phyloP scores from a whole-genome alignment of 208 protist genomes.

The Leishmania amazonensis region DNA sequence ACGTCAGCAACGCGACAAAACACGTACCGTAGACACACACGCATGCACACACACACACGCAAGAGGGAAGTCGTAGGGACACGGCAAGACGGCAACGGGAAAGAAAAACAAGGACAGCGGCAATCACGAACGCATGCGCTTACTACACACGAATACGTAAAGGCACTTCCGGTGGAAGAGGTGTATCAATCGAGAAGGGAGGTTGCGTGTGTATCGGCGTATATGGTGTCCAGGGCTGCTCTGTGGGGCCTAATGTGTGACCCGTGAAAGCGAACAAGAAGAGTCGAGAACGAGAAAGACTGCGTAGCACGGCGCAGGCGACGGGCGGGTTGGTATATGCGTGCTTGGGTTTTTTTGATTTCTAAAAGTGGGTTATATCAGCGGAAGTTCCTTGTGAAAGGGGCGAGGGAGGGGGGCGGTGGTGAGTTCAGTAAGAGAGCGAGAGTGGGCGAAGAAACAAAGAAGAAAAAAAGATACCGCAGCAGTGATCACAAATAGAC shows the following conservation, averaged over 20 bases:
- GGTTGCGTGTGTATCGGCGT: not conserved
- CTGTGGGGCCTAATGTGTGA: not conserved
- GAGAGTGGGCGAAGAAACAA: not conserved
- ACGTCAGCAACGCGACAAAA: not conserved
- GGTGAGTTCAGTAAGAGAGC: not conserved
- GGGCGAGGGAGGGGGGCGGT: not conserved
- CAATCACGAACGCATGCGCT: not conserved
- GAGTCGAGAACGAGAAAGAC: not conserved
- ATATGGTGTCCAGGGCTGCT: not conserved
- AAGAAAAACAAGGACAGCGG: not conserved
- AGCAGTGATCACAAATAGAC: conserved; percentile 8
- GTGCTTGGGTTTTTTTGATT: not conserved
- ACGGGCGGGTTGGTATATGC: not conserved
- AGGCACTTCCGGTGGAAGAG: not conserved
- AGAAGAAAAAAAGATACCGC: not conserved
- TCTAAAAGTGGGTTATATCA: not conserved
- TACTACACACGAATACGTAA: not conserved
- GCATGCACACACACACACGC: not conserved
- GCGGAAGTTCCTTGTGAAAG: not conserved
- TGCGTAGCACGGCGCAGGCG: not conserved
- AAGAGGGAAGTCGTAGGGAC: not conserved
- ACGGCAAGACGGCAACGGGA: not conserved
- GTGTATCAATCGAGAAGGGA: not conserved
- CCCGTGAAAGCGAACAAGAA: not conserved
- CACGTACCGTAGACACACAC: not conserved